Evolutionary conservation across 2,329 filamentous ascomycete species (phyloP).

Genomic region (Fusarium camptoceras): DNA sequence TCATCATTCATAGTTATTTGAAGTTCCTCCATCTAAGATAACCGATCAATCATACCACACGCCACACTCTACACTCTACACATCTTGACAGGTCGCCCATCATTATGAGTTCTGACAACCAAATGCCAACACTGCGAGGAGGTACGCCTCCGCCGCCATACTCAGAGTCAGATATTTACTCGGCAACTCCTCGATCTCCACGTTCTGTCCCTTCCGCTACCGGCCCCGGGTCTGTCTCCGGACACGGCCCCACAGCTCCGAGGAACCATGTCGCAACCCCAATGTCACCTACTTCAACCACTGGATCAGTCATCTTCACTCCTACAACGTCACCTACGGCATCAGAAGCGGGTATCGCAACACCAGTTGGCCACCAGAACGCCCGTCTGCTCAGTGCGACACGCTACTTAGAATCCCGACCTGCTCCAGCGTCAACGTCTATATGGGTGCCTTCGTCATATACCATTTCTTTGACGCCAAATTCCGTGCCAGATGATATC

Average conservation of each 20-base stretch:
- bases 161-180: slow-evolving; percentile 68
- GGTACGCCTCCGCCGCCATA: slow-evolving; percentile 67
- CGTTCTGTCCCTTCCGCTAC: slow-evolving; percentile 13
- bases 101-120: slow-evolving; percentile 28
- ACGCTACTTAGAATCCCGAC: slow-evolving; percentile 61
- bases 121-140: slow-evolving; percentile 41
- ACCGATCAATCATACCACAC: background rate
- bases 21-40: background rate
- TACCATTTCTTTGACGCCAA: slow-evolving; percentile 50
- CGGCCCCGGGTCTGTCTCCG: slow-evolving; percentile 39
- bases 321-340: slow-evolving; percentile 62
- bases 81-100: slow-evolving; percentile 36
- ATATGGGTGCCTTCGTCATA: slow-evolving; percentile 48
- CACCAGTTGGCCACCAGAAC: slow-evolving; percentile 28
- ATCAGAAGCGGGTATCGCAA: slow-evolving; percentile 23
- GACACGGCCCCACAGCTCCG: slow-evolving; percentile 42
- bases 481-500: slow-evolving; percentile 57
- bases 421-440: slow-evolving; percentile 47
- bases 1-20: background rate
- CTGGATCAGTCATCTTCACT: slow-evolving; percentile 62
- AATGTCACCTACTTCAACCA: slow-evolving; percentile 56
- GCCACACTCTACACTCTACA: background rate
- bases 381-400: slow-evolving; percentile 42
- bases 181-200: slow-evolving; percentile 52
- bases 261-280: slow-evolving; percentile 54